Evolutionary conservation across 495 filamentous ascomycete species (phyloP).

Genomic region (Aspergillus haitiensis): DNA sequence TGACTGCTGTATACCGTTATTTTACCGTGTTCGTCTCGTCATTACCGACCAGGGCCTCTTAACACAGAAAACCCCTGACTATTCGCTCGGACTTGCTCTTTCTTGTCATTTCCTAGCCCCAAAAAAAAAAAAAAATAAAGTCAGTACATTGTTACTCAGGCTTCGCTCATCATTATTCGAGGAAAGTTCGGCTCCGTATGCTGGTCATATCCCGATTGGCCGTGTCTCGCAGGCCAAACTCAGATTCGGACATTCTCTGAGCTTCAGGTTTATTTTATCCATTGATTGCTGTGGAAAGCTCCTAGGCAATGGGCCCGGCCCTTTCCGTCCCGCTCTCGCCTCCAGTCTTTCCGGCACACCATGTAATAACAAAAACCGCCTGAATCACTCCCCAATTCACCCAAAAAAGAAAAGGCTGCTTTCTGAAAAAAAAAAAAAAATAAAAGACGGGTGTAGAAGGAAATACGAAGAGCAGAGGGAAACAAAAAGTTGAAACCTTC

Average conservation of each 20-base stretch:
- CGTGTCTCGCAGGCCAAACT: conserved; percentile 12
- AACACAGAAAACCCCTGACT: conserved; percentile 13
- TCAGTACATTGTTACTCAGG: conserved; percentile 7
- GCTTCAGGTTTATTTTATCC: conserved; percentile 12
- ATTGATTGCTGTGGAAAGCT: conserved; percentile 10
- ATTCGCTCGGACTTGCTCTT: conserved; percentile 14
- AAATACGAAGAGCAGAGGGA: too few relatives aligned
- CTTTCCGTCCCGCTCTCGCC: conserved; percentile 45
- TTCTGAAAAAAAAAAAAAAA: too few relatives aligned
- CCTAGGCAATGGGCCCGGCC: conserved; percentile 34
- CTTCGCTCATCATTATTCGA: conserved; percentile 8
- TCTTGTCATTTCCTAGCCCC: conserved; percentile 14
- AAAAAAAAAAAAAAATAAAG: neutral
- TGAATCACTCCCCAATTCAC: neutral
- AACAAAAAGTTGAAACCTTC: too few relatives aligned
- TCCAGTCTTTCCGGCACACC: conserved; percentile 21
- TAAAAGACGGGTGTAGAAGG: too few relatives aligned
- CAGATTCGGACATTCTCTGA: conserved; percentile 11
- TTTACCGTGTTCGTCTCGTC: conserved; percentile 29
- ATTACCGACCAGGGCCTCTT: conserved; percentile 17
- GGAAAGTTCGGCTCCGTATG: conserved; percentile 4
- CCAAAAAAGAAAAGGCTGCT: neutral
- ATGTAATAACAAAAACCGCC: conserved; percentile 5
- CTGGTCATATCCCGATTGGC: conserved; percentile 16
- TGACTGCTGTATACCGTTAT: conserved; percentile 33